Evolutionary conservation across 1,284 basidiomycete species (phyloP).

Genomic region (Cryptococcus sp.): DNA sequence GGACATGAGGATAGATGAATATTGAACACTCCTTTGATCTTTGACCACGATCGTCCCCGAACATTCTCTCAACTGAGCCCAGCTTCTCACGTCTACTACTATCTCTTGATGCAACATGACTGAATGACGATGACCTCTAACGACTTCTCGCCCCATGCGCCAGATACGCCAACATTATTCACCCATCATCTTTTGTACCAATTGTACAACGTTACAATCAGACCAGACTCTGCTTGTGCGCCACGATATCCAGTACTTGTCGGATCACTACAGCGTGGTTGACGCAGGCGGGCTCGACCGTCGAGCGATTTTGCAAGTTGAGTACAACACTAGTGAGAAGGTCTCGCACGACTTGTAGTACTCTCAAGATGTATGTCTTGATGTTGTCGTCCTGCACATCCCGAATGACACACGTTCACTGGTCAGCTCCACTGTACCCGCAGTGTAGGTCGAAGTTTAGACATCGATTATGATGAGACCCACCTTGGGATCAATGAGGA

Average conservation of each 20-base stretch:
- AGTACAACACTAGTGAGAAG: constrained; percentile 13
- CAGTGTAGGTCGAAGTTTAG: not conserved
- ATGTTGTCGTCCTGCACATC: constrained; percentile 17
- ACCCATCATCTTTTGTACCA: no score
- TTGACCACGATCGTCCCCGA: no score
- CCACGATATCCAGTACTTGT: constrained; percentile 10
- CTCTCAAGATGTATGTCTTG: constrained; percentile 17
- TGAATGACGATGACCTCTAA: no score
- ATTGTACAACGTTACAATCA: not conserved
- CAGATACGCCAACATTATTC: no score
- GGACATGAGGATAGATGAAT: no score
- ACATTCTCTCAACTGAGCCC: no score
- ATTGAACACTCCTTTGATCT: no score
- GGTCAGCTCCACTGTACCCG: no score
- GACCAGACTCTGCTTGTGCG: constrained; percentile 3
- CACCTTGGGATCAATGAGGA: constrained; percentile 28
- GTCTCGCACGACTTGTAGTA: constrained; percentile 21
- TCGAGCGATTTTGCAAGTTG: constrained; percentile 9
- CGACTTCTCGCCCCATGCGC: no score
- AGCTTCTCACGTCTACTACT: no score
- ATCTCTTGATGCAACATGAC: no score
- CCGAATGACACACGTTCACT: no score
- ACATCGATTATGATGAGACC: not conserved
- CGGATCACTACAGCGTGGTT: constrained; percentile 5
- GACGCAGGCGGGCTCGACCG: constrained; percentile 7